A percentile compares a stretch with the other conserved stretches of the same genome.
These are phyloP conservation scores for Funneliformis caledonium DNA, from an alignment of 371 early-diverging fungal genomes.

Conservation along the genomic window DNA sequence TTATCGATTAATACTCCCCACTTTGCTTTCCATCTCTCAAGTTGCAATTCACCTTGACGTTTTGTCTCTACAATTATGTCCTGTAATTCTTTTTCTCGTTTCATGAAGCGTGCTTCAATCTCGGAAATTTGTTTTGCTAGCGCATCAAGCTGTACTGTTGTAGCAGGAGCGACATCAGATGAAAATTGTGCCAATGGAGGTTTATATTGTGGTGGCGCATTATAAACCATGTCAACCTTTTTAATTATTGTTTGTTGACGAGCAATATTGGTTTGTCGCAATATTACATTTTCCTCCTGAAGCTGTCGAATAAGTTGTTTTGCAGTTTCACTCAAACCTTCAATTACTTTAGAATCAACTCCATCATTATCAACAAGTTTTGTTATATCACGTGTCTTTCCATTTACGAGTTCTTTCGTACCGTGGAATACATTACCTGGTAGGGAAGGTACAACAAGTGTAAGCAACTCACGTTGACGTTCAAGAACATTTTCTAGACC, in stretches of 20 bases:
- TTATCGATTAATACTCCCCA: constrained; percentile 26
- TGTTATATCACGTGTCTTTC: constrained; percentile 5
- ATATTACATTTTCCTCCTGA: constrained; percentile 21
- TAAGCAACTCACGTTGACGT: constrained; percentile 16
- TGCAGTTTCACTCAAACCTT: constrained; percentile 1
- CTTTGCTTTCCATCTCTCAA: constrained; percentile 6
- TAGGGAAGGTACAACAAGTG: neutral
- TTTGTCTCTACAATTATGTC: constrained; percentile 27
- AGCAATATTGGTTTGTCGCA: constrained; percentile 6
- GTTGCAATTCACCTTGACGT: constrained; percentile 25
- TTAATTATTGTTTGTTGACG: constrained; percentile 16
- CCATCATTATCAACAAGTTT: neutral
- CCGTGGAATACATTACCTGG: too few species aligned
- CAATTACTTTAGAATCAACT: constrained; percentile 7
- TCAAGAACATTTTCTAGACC: constrained; percentile 17
- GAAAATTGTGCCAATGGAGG: neutral
- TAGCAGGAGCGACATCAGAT: neutral
- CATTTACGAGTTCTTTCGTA: neutral
- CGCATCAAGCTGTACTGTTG: neutral
- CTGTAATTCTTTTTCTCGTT: constrained; percentile 37
- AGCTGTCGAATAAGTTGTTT: neutral
- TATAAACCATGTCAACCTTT: neutral
- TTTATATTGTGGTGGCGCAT: neutral
- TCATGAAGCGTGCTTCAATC: constrained; percentile 17
- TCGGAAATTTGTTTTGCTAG: constrained; percentile 19